Percentiles rank a stretch among this genome's conserved stretches.
Conservation (phyloP, 2,329 filamentous ascomycete genomes). For the Exophiala calicioides region DNA sequence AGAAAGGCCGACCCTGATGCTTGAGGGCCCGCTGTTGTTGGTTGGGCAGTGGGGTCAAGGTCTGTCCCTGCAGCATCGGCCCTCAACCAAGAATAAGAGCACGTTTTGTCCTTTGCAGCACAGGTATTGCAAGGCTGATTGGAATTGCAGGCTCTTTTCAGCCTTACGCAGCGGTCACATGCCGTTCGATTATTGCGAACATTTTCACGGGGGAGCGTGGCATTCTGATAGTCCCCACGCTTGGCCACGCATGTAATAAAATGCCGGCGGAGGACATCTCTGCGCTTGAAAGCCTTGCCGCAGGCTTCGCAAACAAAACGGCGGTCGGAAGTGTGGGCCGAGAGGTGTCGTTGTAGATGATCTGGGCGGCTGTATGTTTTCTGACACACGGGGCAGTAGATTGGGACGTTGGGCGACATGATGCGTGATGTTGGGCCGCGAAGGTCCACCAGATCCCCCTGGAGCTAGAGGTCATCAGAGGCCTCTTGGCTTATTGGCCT, state of each 20-base stretch:
- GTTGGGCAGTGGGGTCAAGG: not conserved
- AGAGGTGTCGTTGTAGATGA: not conserved
- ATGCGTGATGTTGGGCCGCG: no score
- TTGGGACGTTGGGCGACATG: not conserved
- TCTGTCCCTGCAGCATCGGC: not conserved
- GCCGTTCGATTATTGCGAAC: not conserved
- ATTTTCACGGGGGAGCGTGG: not conserved
- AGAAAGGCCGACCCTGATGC: not conserved
- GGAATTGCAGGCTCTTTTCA: slow-evolving; percentile 4
- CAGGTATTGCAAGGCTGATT: slow-evolving; percentile 1
- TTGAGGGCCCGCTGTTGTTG: not conserved
- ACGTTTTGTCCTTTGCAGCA: not conserved
- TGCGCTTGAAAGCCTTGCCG: not conserved
- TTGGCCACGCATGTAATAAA: not conserved
- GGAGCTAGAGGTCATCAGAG: no score
- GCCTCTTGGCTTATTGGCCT: no score
- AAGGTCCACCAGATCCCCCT: no score
- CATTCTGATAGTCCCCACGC: not conserved
- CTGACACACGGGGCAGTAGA: not conserved
- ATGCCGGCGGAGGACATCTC: not conserved
- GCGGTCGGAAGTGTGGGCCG: not conserved
- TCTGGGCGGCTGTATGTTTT: not conserved
- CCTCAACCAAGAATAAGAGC: not conserved
- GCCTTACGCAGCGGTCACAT: slow-evolving; percentile 1
- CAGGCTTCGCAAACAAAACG: not conserved